These are phyloP conservation scores for Trichoderma endophyticum DNA, from an alignment of 2,329 filamentous ascomycete genomes.

Conservation along the genomic window DNA sequence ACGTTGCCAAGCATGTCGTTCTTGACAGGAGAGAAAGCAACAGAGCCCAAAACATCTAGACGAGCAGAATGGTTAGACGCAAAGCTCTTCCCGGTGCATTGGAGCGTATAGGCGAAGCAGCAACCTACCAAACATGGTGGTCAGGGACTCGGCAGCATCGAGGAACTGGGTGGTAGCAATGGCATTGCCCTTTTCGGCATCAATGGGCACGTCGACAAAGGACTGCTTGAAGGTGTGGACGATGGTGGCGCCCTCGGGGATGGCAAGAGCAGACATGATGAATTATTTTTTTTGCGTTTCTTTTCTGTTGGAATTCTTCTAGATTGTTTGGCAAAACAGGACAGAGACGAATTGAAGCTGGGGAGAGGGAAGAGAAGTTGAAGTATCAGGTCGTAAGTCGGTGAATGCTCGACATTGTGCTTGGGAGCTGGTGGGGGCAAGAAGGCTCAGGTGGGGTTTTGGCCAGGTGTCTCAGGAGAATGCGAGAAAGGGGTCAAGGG, in stretches of 20 bases:
- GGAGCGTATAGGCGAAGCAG: background rate
- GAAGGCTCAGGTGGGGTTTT: constrained; percentile 14
- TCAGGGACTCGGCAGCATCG: constrained; percentile 82
- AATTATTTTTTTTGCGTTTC: background rate
- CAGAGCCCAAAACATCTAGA: constrained; percentile 60
- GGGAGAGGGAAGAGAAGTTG: background rate
- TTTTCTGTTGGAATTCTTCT: background rate
- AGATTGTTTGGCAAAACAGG: background rate
- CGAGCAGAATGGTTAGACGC: background rate
- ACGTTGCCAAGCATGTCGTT: constrained; percentile 88
- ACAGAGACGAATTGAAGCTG: background rate
- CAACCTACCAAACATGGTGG: constrained; percentile 75
- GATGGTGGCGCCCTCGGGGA: constrained; percentile 70
- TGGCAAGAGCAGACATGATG: constrained; percentile 49
- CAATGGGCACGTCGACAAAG: constrained; percentile 78
- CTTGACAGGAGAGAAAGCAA: constrained; percentile 88
- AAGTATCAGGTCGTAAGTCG: constrained; percentile 10
- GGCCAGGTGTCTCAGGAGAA: background rate
- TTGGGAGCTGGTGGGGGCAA: constrained; percentile 12
- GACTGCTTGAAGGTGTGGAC: constrained; percentile 81
- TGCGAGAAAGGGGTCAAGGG: constrained; percentile 9
- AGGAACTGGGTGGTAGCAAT: constrained; percentile 85
- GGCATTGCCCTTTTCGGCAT: constrained; percentile 69
- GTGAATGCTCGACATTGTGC: constrained; percentile 10
- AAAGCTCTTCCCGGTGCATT: background rate